phyloP scores from a whole-genome alignment of 371 early-diverging fungal species.

The Mortierella polycephala region DNA sequence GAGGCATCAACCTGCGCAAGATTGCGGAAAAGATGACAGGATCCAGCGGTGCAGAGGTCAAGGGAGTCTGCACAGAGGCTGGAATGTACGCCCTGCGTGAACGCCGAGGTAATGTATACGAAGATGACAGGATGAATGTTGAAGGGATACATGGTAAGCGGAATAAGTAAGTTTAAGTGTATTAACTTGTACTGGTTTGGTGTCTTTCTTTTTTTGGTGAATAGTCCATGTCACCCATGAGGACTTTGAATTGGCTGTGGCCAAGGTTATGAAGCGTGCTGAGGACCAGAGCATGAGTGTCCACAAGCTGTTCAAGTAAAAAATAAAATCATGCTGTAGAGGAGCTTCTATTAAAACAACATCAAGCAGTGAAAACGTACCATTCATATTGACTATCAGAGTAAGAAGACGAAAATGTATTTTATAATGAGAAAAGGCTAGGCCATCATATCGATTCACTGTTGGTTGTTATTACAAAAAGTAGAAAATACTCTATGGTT shows the following conservation, averaged over 20 bases:
- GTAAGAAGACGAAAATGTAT: neutral
- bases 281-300: conserved; percentile 95
- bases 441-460: neutral
- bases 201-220: neutral
- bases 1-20: conserved; percentile 97
- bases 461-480: conserved; percentile 5
- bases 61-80: conserved; percentile 99
- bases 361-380: neutral
- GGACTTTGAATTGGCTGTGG: conserved; percentile 99
- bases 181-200: conserved; percentile 53
- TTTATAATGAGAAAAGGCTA: neutral
- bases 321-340: no score
- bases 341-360: neutral
- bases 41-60: conserved; percentile 98
- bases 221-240: conserved; percentile 99
- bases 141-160: no score
- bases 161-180: neutral
- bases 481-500: neutral
- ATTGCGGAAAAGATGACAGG: conserved; percentile 97
- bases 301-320: conserved; percentile 97
- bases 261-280: conserved; percentile 99
- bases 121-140: neutral
- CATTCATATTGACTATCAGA: no score
- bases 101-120: conserved; percentile 60
- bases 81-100: conserved; percentile 99